Evolutionary conservation across 1,139 yeast species (phyloP).

Genomic region (Casaregolazyma suthepensis): DNA sequence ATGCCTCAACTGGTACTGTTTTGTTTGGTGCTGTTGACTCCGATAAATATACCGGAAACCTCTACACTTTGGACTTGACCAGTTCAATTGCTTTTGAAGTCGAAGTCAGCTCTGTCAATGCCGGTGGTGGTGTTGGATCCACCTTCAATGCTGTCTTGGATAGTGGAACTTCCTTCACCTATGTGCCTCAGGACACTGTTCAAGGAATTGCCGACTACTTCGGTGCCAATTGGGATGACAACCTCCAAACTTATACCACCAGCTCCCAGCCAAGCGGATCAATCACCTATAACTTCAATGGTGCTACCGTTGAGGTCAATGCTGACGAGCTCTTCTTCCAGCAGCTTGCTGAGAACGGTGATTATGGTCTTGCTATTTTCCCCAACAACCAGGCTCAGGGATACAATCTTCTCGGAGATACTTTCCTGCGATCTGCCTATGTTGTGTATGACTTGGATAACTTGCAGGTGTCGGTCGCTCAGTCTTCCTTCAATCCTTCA

Average conservation of each 20-base stretch:
- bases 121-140: conserved; percentile 23
- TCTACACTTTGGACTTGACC: conserved; percentile 29
- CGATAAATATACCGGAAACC: conserved; percentile 44
- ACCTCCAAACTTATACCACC: conserved; percentile 12
- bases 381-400: conserved; percentile 23
- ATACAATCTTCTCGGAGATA: conserved; percentile 52
- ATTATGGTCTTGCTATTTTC: conserved; percentile 17
- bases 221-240: conserved; percentile 15
- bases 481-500: conserved; percentile 16
- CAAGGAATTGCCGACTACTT: conserved; percentile 14
- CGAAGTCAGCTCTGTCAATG: not conserved
- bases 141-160: conserved; percentile 8
- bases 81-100: conserved; percentile 10
- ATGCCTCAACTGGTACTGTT: conserved; percentile 41
- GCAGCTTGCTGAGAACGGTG: conserved; percentile 27
- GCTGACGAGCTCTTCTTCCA: conserved; percentile 16
- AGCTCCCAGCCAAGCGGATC: conserved; percentile 8
- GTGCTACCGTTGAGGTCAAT: conserved; percentile 40
- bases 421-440: conserved; percentile 60
- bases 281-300: conserved; percentile 38
- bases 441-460: conserved; percentile 66
- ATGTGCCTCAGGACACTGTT: conserved; percentile 20
- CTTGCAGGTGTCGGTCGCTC: conserved; percentile 48
- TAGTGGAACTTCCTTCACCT: conserved; percentile 14
- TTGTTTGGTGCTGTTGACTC: conserved; percentile 57